These are phyloP conservation scores for Saccharomycopsis hybrid DNA, from an alignment of 1,139 yeast species.

Conservation along the genomic window DNA sequence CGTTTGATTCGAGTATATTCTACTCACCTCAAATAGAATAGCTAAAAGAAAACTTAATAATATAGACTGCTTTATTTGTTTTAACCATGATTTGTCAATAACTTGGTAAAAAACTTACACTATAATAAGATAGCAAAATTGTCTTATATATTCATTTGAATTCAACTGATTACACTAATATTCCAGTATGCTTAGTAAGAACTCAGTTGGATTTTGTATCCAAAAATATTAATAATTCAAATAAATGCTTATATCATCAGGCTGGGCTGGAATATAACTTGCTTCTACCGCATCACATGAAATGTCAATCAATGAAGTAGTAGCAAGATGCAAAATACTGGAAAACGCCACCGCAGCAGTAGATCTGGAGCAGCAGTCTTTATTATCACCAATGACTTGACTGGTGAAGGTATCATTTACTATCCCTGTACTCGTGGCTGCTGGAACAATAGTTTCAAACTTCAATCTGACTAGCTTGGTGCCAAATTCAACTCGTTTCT, in stretches of 20 bases:
- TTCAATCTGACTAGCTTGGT: constrained; percentile 4
- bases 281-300: neutral
- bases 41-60: too few species aligned
- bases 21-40: too few species aligned
- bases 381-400: too few species aligned
- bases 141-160: neutral
- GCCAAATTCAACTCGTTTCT: constrained; percentile 6
- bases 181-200: neutral
- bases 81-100: too few species aligned
- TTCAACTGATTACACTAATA: neutral
- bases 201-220: too few species aligned
- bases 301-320: constrained; percentile 21
- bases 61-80: too few species aligned
- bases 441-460: constrained; percentile 13
- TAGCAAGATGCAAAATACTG: constrained; percentile 35
- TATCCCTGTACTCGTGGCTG: constrained; percentile 9
- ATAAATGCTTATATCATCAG: neutral
- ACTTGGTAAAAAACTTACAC: too few species aligned
- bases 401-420: too few species aligned
- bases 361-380: constrained; percentile 22
- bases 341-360: constrained; percentile 38
- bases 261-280: neutral
- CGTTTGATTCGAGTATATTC: too few species aligned
- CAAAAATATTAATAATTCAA: neutral
- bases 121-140: too few species aligned